Evolutionary conservation across 2,329 filamentous ascomycete species (phyloP).

Genomic region (Aspergillus sp.): DNA sequence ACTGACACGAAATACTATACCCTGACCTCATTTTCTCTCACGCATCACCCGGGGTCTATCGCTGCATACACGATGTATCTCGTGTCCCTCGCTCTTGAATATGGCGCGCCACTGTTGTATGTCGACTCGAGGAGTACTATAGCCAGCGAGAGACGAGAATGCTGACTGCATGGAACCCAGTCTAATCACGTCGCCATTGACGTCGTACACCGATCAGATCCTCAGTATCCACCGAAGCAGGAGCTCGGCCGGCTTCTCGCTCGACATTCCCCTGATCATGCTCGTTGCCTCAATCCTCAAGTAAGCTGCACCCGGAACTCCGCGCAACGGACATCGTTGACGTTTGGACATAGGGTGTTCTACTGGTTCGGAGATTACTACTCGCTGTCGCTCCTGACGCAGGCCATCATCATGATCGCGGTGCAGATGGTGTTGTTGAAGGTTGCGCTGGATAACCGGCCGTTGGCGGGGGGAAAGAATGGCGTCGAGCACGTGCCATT

Average conservation of each 20-base stretch:
- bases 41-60: too few relatives aligned
- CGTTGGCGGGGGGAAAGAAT: conserved; percentile 36
- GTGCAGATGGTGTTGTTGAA: conserved; percentile 60
- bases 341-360: conserved; percentile 49
- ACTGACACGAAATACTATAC: not conserved
- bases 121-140: conserved; percentile 10
- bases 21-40: not conserved
- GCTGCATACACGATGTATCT: conserved; percentile 34
- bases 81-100: conserved; percentile 40
- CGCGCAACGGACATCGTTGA: conserved; percentile 1
- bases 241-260: conserved; percentile 61
- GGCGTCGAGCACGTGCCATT: conserved; percentile 43
- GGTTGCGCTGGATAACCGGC: conserved; percentile 58
- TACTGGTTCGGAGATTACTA: conserved; percentile 65
- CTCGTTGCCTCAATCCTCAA: conserved; percentile 63
- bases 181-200: conserved; percentile 61
- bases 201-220: conserved; percentile 66
- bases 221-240: conserved; percentile 60
- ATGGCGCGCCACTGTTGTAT: conserved; percentile 50
- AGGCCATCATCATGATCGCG: conserved; percentile 59
- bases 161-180: conserved; percentile 30
- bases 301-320: conserved; percentile 33
- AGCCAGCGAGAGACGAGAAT: conserved; percentile 2
- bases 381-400: conserved; percentile 56
- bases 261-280: conserved; percentile 67